phyloP scores from a whole-genome alignment of 371 early-diverging fungal genomes.

The Apophysomyces elegans region DNA sequence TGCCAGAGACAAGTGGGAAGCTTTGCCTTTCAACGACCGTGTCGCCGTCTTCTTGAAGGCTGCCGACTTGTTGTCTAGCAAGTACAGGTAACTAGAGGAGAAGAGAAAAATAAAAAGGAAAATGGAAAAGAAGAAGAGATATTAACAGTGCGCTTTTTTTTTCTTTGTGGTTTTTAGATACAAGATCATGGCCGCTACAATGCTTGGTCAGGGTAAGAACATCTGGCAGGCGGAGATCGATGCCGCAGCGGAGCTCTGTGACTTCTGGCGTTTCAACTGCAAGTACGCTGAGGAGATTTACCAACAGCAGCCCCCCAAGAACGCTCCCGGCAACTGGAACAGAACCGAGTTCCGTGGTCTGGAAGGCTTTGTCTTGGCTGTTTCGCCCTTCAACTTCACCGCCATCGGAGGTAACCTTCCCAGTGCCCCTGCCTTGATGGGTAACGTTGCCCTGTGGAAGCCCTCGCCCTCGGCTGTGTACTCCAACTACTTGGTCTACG shows the following conservation, averaged over 20 bases:
- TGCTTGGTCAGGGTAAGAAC: conserved; percentile 99
- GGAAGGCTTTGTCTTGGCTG: conserved; percentile 96
- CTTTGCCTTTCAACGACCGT: conserved; percentile 93
- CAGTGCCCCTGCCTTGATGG: conserved; percentile 96
- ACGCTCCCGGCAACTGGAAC: conserved; percentile 92
- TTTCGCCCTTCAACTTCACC: conserved; percentile 99
- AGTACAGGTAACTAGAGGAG: conserved; percentile 73
- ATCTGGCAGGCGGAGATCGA: conserved; percentile 99
- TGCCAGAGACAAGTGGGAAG: conserved; percentile 90
- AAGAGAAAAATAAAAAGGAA: background rate
- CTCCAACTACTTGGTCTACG: conserved; percentile 90
- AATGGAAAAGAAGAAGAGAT: background rate
- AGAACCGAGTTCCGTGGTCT: conserved; percentile 94
- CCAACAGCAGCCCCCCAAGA: conserved; percentile 90
- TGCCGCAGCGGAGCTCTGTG: conserved; percentile 90
- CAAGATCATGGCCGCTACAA: conserved; percentile 95
- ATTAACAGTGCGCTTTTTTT: background rate
- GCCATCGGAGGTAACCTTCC: conserved; percentile 98
- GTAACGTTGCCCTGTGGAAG: conserved; percentile 98
- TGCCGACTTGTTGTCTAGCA: conserved; percentile 88
- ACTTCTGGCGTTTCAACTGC: conserved; percentile 96
- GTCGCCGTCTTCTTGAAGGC: conserved; percentile 97
- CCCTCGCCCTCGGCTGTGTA: conserved; percentile 88
- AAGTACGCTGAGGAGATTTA: conserved; percentile 95
- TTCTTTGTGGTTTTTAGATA: conserved; percentile 48